phyloP scores from a whole-genome alignment of 1,139 yeast genomes.

The Insectozyma bohioensis region DNA sequence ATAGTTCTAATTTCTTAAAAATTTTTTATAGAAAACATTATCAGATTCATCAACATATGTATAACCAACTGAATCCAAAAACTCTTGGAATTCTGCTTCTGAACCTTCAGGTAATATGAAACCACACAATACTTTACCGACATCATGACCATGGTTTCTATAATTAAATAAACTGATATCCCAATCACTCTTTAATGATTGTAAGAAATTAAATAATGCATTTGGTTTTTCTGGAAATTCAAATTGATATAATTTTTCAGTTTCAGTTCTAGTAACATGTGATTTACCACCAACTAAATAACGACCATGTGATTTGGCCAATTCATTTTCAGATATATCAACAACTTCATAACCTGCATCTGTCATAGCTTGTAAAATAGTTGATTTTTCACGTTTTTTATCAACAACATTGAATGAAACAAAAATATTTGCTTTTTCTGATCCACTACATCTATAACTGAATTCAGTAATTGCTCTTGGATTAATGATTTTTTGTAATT shows the following conservation, averaged over 20 bases:
- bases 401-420: constrained; percentile 83
- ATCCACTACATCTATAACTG: constrained; percentile 70
- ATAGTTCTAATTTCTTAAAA: constrained; percentile 38
- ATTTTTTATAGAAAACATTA: constrained; percentile 77
- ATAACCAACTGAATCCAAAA: constrained; percentile 73
- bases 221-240: constrained; percentile 99
- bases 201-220: constrained; percentile 79
- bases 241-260: constrained; percentile 78
- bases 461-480: constrained; percentile 94
- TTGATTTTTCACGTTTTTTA: constrained; percentile 53
- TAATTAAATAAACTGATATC: constrained; percentile 92
- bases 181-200: constrained; percentile 75
- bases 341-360: constrained; percentile 58
- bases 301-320: constrained; percentile 95
- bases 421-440: constrained; percentile 71
- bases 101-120: constrained; percentile 79
- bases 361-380: constrained; percentile 39
- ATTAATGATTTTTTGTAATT: constrained; percentile 68
- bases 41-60: constrained; percentile 79
- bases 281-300: constrained; percentile 89
- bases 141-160: constrained; percentile 94
- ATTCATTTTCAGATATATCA: constrained; percentile 87
- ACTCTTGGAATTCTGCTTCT: constrained; percentile 58
- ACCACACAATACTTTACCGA: constrained; percentile 90
- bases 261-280: constrained; percentile 23